These are phyloP conservation scores for Pythium sp. DNA, from an alignment of 352 stramenopile genomes.

Conservation along the genomic window DNA sequence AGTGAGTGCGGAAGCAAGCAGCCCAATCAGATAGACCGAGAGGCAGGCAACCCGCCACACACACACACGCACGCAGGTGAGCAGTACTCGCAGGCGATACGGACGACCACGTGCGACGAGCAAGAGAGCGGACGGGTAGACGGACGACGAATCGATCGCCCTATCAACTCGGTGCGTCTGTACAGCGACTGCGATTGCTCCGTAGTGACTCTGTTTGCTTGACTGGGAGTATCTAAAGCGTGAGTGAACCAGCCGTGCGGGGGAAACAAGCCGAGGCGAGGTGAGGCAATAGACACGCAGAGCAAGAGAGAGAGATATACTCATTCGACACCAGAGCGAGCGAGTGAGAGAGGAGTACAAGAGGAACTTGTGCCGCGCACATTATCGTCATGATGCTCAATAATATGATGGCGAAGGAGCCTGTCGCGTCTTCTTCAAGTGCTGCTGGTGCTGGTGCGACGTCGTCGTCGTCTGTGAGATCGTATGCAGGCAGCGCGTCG, in stretches of 20 bases:
- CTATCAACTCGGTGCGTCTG: background rate
- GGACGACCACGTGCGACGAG: background rate
- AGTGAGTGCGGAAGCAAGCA: background rate
- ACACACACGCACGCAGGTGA: too few relatives aligned
- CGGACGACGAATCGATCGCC: background rate
- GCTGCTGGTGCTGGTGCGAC: background rate
- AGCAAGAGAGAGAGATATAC: background rate
- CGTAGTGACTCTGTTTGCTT: background rate
- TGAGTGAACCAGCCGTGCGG: background rate
- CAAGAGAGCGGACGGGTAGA: too few relatives aligned
- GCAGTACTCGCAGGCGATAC: background rate
- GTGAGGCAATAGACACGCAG: background rate
- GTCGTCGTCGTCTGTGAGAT: background rate
- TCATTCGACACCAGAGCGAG: background rate
- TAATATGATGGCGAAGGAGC: slow-evolving; percentile 6
- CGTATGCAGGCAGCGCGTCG: slow-evolving; percentile 8
- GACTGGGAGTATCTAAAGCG: background rate
- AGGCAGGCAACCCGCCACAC: background rate
- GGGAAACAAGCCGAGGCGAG: background rate
- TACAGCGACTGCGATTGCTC: background rate
- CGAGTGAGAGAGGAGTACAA: background rate
- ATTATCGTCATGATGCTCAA: slow-evolving; percentile 10
- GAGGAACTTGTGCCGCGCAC: background rate
- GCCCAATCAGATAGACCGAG: background rate
- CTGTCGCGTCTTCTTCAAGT: background rate